phyloP scores from a whole-genome alignment of 768 basidiomycete genomes.

The Gelatoporia subvermispora region DNA sequence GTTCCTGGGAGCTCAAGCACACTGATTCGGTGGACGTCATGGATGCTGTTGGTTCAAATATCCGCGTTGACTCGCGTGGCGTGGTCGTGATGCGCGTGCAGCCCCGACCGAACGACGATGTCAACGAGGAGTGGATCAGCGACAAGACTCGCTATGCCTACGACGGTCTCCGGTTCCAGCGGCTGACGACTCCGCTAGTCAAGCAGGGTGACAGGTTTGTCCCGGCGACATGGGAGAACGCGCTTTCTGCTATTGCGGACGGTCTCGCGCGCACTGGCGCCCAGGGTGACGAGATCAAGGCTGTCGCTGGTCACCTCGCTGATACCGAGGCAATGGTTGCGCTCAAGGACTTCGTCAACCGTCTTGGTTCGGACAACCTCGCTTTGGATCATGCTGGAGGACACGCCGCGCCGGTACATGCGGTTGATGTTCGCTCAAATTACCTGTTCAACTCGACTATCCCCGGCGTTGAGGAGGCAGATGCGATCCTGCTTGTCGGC shows the following conservation, averaged over 20 bases:
- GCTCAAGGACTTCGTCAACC: conserved; percentile 89
- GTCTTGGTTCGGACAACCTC: conserved; percentile 92
- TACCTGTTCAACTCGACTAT: conserved; percentile 96
- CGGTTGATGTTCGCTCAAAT: conserved; percentile 90
- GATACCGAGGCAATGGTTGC: conserved; percentile 93
- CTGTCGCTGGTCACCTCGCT: conserved; percentile 86
- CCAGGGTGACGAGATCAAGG: conserved; percentile 88
- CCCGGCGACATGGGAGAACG: conserved; percentile 86
- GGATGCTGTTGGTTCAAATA: conserved; percentile 95
- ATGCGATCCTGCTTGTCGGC: conserved; percentile 89
- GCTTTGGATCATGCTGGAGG: conserved; percentile 73
- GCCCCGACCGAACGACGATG: conserved; percentile 92
- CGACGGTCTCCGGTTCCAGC: conserved; percentile 93
- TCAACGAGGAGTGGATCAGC: conserved; percentile 99
- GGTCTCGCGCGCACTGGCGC: conserved; percentile 81
- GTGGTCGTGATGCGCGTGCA: conserved; percentile 97
- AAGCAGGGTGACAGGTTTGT: conserved; percentile 93
- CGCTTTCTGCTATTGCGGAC: conserved; percentile 69
- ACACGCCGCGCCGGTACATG: conserved; percentile 62
- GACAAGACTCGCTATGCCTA: conserved; percentile 98
- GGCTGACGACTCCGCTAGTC: conserved; percentile 86
- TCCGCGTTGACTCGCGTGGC: conserved; percentile 92
- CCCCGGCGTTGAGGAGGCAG: conserved; percentile 85
- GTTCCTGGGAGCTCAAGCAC: conserved; percentile 98
- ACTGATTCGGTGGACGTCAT: conserved; percentile 95